Conservation (phyloP, 169 alveolate species). For the Theileria luwenshuni region DNA sequence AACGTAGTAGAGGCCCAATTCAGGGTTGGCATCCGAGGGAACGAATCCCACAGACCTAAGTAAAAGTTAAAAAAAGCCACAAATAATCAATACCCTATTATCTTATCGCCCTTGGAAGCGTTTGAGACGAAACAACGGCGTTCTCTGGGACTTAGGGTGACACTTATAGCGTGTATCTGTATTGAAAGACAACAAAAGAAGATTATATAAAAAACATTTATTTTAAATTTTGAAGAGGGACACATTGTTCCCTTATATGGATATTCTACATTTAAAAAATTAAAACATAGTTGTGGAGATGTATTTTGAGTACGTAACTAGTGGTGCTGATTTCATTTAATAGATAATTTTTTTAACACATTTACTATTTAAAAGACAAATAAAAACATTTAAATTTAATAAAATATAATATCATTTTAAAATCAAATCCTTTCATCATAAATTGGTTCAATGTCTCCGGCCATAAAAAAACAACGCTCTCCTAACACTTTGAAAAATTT, state of each 20-base stretch:
- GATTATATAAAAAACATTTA: not conserved
- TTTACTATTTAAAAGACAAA: not conserved
- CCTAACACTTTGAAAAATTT: too few relatives aligned
- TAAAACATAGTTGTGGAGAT: not conserved
- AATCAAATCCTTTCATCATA: not conserved
- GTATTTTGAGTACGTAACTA: not conserved
- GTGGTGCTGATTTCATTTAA: conserved; percentile 5
- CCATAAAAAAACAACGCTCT: too few relatives aligned
- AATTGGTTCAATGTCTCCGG: too few relatives aligned
- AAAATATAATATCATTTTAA: not conserved
- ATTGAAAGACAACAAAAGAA: not conserved
- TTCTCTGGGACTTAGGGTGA: conserved; percentile 15
- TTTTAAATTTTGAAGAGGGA: not conserved
- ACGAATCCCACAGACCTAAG: conserved; percentile 22
- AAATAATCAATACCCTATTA: conserved; percentile 21
- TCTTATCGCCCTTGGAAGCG: conserved; percentile 21
- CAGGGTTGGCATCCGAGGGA: conserved; percentile 22
- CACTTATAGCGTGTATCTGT: conserved; percentile 5
- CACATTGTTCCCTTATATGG: conserved; percentile 19
- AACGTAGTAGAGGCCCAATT: conserved; percentile 15
- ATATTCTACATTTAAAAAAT: conserved; percentile 6
- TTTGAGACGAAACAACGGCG: conserved; percentile 18
- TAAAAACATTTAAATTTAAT: not conserved
- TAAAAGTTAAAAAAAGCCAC: conserved; percentile 4
- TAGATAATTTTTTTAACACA: not conserved